These are phyloP conservation scores for Davidsoniella australis DNA, from an alignment of 2,329 filamentous ascomycete species.

Conservation along the genomic window DNA sequence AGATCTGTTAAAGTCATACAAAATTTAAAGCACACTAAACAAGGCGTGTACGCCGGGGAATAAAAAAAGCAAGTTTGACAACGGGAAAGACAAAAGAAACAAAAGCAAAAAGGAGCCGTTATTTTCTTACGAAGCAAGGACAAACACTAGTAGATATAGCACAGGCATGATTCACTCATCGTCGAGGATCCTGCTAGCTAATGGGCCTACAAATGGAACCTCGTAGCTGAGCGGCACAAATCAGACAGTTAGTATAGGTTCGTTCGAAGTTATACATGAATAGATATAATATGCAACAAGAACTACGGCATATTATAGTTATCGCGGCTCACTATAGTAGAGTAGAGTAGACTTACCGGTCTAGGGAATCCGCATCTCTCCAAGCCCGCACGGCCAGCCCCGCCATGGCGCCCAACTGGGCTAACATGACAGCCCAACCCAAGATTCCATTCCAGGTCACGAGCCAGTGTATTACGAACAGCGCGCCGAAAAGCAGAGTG, in stretches of 20 bases:
- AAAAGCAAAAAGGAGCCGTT: background rate
- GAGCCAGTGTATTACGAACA: constrained; percentile 64
- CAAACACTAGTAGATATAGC: background rate
- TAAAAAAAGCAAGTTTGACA: background rate
- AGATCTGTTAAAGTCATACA: background rate
- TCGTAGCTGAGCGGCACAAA: constrained; percentile 43
- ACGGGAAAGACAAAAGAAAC: background rate
- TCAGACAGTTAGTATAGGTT: constrained; percentile 14
- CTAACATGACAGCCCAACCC: constrained; percentile 65
- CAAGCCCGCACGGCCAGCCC: constrained; percentile 69
- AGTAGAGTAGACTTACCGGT: constrained; percentile 29
- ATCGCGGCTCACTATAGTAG: too few relatives aligned
- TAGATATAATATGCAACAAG: too few relatives aligned
- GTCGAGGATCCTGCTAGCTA: constrained; percentile 81
- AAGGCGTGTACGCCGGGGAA: too few relatives aligned
- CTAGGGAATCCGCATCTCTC: constrained; percentile 55
- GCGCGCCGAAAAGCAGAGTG: constrained; percentile 58
- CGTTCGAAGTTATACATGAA: background rate
- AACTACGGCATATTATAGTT: too few relatives aligned
- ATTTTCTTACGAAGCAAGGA: background rate
- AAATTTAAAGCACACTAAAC: background rate
- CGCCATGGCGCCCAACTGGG: constrained; percentile 58
- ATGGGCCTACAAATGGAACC: constrained; percentile 66
- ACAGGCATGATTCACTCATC: constrained; percentile 39
- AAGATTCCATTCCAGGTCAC: constrained; percentile 73